A percentile compares a stretch with the other conserved stretches of the same genome.
These are phyloP conservation scores for Platanthera zijinensis DNA, from an alignment of 106 monocot genomes.

Conservation along the genomic window DNA sequence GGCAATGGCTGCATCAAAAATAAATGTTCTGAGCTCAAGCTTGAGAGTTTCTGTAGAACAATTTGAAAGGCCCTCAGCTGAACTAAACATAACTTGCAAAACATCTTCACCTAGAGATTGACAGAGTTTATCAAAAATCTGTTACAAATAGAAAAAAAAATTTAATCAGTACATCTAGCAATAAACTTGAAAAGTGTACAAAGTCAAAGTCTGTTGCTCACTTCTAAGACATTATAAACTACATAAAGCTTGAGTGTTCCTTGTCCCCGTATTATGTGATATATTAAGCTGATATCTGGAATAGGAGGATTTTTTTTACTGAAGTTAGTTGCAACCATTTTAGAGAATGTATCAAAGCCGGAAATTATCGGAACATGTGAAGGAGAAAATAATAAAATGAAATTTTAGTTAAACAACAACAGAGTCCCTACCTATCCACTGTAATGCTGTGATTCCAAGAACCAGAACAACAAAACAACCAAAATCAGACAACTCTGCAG, in stretches of 20 bases:
- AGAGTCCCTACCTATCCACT: conserved; percentile 50
- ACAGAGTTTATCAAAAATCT: conserved; percentile 96
- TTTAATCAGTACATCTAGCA: conserved; percentile 7
- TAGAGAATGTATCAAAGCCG: not conserved
- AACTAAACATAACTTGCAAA: conserved; percentile 91
- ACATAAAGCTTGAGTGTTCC: conserved; percentile 91
- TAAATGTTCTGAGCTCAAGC: conserved; percentile 61
- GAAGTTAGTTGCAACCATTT: not conserved
- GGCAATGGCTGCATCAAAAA: conserved; percentile 69
- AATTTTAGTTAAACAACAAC: not conserved
- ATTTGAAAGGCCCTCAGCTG: conserved; percentile 77
- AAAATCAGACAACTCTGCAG: conserved; percentile 86
- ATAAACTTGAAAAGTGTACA: not conserved
- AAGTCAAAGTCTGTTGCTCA: conserved; percentile 22
- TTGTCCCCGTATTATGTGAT: conserved; percentile 96
- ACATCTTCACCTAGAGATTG: conserved; percentile 98
- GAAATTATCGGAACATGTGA: conserved; percentile 1
- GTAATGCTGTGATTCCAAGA: conserved; percentile 58
- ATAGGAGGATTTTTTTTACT: no score
- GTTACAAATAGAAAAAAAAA: conserved; percentile 11
- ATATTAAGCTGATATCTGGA: conserved; percentile 94
- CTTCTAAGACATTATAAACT: conserved; percentile 97
- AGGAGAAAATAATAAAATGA: not conserved
- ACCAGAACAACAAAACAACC: conserved; percentile 75
- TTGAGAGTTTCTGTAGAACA: conserved; percentile 51